Evolutionary conservation across 164 flowering plant genomes (phyloP).

Genomic region (Nymphaea thermarum): DNA sequence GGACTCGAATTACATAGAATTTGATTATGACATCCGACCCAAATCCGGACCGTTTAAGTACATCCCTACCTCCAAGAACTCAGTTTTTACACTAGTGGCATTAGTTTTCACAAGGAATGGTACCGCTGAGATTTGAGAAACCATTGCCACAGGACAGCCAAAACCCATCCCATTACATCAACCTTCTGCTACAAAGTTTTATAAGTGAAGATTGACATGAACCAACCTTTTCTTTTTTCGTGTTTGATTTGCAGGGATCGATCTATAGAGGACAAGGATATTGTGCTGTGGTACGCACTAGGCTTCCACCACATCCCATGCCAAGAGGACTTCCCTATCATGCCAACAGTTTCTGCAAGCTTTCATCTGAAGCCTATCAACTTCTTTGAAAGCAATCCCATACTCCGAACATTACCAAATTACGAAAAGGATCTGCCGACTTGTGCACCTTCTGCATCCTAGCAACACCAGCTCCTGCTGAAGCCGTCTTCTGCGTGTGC

Average conservation of each 20-base stretch:
- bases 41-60: too few relatives aligned
- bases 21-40: too few relatives aligned
- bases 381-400: conserved; percentile 68
- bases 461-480: neutral
- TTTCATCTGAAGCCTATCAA: conserved; percentile 64
- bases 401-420: conserved; percentile 17
- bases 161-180: too few relatives aligned
- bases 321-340: conserved; percentile 71
- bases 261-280: conserved; percentile 51
- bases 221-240: neutral
- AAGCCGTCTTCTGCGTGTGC: too few relatives aligned
- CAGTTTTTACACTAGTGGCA: too few relatives aligned
- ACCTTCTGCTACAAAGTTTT: too few relatives aligned
- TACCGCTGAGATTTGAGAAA: too few relatives aligned
- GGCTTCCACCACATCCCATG: conserved; percentile 74
- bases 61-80: too few relatives aligned
- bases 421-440: conserved; percentile 47
- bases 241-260: conserved; percentile 33
- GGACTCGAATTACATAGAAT: too few relatives aligned
- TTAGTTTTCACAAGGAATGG: neutral
- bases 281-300: conserved; percentile 64
- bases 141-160: too few relatives aligned
- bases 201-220: too few relatives aligned
- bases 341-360: conserved; percentile 63
- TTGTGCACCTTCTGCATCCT: conserved; percentile 33